A percentile compares a stretch with the other conserved stretches of the same genome.
These are phyloP conservation scores for Xylaria bambusicola DNA, from an alignment of 495 filamentous ascomycete genomes.

Conservation along the genomic window DNA sequence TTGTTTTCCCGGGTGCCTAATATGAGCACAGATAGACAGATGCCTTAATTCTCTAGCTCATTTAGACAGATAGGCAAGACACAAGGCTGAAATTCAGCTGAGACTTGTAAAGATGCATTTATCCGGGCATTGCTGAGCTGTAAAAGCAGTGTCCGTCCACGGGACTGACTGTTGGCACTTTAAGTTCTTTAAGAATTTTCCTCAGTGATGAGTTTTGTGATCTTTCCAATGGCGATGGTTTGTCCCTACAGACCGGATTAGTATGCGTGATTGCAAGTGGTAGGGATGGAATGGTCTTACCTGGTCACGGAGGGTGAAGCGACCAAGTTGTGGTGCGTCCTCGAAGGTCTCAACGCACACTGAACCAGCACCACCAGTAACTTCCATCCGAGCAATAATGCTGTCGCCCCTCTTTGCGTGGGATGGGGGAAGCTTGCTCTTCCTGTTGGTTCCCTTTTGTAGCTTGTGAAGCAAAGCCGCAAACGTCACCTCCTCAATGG, in stretches of 20 bases:
- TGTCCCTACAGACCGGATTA: conserved; percentile 59
- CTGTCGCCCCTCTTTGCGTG: conserved; percentile 91
- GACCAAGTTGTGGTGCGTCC: conserved; percentile 90
- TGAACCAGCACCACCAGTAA: conserved; percentile 77
- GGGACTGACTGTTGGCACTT: too few species aligned
- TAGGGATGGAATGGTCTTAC: conserved; percentile 44
- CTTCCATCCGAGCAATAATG: conserved; percentile 89
- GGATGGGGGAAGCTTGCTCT: conserved; percentile 87
- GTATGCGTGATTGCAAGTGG: too few species aligned
- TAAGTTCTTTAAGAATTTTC: conserved; percentile 26
- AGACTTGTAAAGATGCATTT: too few species aligned
- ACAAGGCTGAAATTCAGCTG: too few species aligned
- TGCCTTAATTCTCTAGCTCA: too few species aligned
- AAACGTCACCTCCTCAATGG: conserved; percentile 95
- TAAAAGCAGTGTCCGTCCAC: too few species aligned
- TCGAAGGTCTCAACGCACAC: conserved; percentile 93
- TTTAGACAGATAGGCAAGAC: too few species aligned
- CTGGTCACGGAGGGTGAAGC: conserved; percentile 94
- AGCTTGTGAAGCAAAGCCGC: conserved; percentile 84
- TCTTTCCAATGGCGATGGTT: conserved; percentile 97
- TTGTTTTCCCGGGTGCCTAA: too few species aligned
- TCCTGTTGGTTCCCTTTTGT: conserved; percentile 92
- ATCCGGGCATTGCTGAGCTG: too few species aligned
- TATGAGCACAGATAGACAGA: too few species aligned
- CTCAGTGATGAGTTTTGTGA: conserved; percentile 72